Percentiles rank a stretch among this genome's conserved stretches.
Conservation (phyloP, 257 asterid species). For the Misopates orontium region DNA sequence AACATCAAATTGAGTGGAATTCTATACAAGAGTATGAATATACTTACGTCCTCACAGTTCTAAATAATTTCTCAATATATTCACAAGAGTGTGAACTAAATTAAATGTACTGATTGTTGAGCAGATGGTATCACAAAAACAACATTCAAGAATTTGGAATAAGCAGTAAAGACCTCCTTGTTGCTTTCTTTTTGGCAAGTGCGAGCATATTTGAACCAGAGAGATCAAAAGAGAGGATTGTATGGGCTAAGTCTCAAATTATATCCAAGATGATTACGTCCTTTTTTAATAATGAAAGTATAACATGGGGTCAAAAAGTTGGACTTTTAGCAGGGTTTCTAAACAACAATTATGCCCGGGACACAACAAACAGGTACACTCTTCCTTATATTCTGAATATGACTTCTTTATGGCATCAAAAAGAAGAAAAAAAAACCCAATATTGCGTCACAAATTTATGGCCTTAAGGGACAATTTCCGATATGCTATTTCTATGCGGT, state of each 20-base stretch:
- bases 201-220: constrained; percentile 44
- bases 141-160: constrained; percentile 36
- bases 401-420: no score
- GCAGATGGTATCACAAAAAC: constrained; percentile 42
- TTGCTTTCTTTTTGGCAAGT: constrained; percentile 40
- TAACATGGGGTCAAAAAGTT: neutral
- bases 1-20: constrained; percentile 54
- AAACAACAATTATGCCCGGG: neutral
- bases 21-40: constrained; percentile 31
- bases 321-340: constrained; percentile 7
- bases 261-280: constrained; percentile 31
- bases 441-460: no score
- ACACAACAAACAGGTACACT: constrained; percentile 22
- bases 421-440: no score
- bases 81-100: neutral
- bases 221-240: constrained; percentile 37
- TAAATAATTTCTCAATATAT: no score
- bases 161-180: constrained; percentile 33
- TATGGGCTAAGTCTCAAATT: constrained; percentile 45
- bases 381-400: no score
- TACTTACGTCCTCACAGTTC: no score
- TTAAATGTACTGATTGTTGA: neutral
- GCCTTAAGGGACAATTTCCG: no score
- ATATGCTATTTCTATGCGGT: no score
- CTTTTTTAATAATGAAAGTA: constrained; percentile 15